Conservation (phyloP, 768 basidiomycete species). For the Auricularia heimuer region DNA sequence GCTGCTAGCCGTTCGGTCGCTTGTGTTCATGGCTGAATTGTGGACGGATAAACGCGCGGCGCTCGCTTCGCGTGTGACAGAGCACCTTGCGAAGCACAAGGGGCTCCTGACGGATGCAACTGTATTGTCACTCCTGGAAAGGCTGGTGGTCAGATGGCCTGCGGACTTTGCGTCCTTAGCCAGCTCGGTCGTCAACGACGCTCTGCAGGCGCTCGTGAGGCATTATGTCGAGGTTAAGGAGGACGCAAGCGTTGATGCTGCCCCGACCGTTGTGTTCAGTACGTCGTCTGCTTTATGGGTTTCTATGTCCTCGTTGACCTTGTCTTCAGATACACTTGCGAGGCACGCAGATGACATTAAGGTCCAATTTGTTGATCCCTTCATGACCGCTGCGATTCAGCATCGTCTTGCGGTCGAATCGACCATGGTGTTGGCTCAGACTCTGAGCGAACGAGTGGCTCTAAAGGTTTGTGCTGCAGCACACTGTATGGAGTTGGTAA, state of each 20-base stretch:
- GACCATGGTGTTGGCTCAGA: slow-evolving; percentile 35
- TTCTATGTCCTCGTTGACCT: neutral
- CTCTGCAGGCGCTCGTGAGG: neutral
- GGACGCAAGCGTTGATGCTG: neutral
- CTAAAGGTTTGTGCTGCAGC: slow-evolving; percentile 48
- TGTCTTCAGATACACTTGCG: slow-evolving; percentile 5
- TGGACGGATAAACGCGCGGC: neutral
- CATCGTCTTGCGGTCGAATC: slow-evolving; percentile 37
- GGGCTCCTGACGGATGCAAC: neutral
- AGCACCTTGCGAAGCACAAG: neutral
- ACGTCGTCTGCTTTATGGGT: neutral
- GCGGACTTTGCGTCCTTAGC: neutral
- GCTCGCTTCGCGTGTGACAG: neutral
- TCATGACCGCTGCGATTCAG: slow-evolving; percentile 55
- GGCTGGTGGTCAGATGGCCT: neutral
- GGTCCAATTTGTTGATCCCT: slow-evolving; percentile 57
- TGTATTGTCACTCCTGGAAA: neutral
- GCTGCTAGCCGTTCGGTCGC: neutral
- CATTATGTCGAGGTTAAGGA: slow-evolving; percentile 1
- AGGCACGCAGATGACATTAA: slow-evolving; percentile 27
- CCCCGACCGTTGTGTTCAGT: neutral
- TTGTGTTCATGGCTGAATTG: neutral
- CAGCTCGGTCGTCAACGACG: neutral
- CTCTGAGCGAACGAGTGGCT: slow-evolving; percentile 29
- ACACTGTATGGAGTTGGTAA: neutral